Evolutionary conservation across 495 filamentous ascomycete species (phyloP).

Genomic region (Penicillium flavigenum): DNA sequence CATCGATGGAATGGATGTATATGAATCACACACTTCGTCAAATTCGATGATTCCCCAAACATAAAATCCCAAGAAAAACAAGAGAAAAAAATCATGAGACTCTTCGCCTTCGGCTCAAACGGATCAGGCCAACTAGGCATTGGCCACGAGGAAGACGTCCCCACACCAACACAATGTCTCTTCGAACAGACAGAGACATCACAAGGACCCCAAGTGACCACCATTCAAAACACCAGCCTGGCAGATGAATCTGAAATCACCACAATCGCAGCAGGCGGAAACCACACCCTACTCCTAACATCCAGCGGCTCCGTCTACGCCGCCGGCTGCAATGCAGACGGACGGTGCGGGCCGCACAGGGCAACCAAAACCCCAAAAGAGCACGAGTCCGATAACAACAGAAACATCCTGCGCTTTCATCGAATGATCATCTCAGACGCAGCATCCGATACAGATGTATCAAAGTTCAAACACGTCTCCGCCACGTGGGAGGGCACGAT

Average conservation of each 20-base stretch:
- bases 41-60: not conserved
- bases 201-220: not conserved
- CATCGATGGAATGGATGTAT: conserved; percentile 2
- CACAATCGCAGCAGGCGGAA: conserved; percentile 71
- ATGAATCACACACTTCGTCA: not conserved
- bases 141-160: conserved; percentile 70
- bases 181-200: conserved; percentile 32
- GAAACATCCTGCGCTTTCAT: conserved; percentile 26
- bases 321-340: conserved; percentile 59
- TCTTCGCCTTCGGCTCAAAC: conserved; percentile 91
- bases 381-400: not conserved
- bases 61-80: conserved; percentile 1
- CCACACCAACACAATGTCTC: conserved; percentile 60
- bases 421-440: conserved; percentile 25
- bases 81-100: conserved; percentile 31
- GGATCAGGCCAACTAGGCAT: conserved; percentile 84
- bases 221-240: not conserved
- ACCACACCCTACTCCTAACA: conserved; percentile 76
- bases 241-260: conserved; percentile 21
- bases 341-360: conserved; percentile 36
- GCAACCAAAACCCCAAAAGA: not conserved
- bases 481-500: conserved; percentile 77
- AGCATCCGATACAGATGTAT: conserved; percentile 8
- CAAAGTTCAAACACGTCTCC: conserved; percentile 44
- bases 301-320: conserved; percentile 57